phyloP scores from a whole-genome alignment of 805 yeast genomes.

The Metschnikowia arizonensis region DNA sequence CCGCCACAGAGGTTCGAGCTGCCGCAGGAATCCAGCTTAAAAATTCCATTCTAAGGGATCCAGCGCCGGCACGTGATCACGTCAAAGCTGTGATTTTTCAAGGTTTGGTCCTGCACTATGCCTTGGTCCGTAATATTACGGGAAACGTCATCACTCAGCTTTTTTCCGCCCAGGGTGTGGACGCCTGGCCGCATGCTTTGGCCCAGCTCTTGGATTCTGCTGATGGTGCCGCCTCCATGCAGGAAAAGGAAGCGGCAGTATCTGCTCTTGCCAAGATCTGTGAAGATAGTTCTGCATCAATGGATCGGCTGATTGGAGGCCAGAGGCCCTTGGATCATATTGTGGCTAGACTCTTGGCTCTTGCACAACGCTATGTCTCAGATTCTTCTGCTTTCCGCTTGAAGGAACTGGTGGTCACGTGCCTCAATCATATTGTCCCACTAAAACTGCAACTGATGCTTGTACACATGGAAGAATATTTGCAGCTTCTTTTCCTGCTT shows the following conservation, averaged over 20 bases:
- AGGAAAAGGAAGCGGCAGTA: conserved; percentile 68
- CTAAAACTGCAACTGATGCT: conserved; percentile 63
- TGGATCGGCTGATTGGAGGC: conserved; percentile 64
- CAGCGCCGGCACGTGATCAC: conserved; percentile 28
- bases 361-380: not conserved
- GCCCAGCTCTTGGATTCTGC: conserved; percentile 60
- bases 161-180: conserved; percentile 63
- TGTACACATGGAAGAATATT: conserved; percentile 60
- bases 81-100: conserved; percentile 42
- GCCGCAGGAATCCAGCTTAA: conserved; percentile 86
- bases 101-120: conserved; percentile 54
- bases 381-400: conserved; percentile 47
- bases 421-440: conserved; percentile 73
- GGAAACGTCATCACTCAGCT: conserved; percentile 87
- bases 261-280: conserved; percentile 82
- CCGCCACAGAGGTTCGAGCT: conserved; percentile 63
- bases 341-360: conserved; percentile 28
- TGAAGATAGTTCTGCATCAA: conserved; percentile 71
- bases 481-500: conserved; percentile 60
- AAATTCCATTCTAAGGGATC: conserved; percentile 54
- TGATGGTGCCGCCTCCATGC: conserved; percentile 11
- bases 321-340: conserved; percentile 64
- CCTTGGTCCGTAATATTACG: conserved; percentile 78
- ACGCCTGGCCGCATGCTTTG: conserved; percentile 71
- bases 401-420: conserved; percentile 59